These are phyloP conservation scores for Anisodus acutangulus DNA, from an alignment of 257 asterid genomes.

Conservation along the genomic window DNA sequence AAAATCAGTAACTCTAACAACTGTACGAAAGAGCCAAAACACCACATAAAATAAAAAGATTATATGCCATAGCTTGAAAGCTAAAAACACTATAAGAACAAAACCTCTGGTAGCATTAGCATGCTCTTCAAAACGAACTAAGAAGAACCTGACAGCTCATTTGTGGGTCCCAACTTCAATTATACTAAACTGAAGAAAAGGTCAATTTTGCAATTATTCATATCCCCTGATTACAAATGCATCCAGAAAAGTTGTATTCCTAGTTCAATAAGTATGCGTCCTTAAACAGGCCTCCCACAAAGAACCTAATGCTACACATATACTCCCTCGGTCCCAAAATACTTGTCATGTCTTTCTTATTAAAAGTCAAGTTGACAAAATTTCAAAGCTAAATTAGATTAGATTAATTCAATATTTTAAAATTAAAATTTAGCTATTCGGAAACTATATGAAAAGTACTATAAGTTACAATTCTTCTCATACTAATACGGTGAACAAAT, in stretches of 20 bases:
- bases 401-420: too few relatives aligned
- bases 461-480: too few relatives aligned
- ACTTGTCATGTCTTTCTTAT: too few relatives aligned
- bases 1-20: background rate
- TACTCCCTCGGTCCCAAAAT: too few relatives aligned
- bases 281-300: conserved; percentile 2
- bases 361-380: too few relatives aligned
- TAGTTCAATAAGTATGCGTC: conserved; percentile 7
- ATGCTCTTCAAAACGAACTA: background rate
- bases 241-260: conserved; percentile 12
- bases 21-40: conserved; percentile 4
- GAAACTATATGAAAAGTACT: too few relatives aligned
- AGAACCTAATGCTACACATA: background rate
- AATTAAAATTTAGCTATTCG: too few relatives aligned
- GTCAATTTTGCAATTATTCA: conserved; percentile 6
- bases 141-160: background rate
- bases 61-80: background rate
- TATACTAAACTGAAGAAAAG: conserved; percentile 9
- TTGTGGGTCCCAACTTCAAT: conserved; percentile 5
- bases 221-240: conserved; percentile 19
- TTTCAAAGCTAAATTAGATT: too few relatives aligned
- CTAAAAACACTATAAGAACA: background rate
- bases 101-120: background rate
- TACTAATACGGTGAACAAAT: too few relatives aligned
- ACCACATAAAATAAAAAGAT: background rate